Base-by-base conservation (phyloP, 192 early-diverging fungal species). In the Pilobolus umbonatus region DNA sequence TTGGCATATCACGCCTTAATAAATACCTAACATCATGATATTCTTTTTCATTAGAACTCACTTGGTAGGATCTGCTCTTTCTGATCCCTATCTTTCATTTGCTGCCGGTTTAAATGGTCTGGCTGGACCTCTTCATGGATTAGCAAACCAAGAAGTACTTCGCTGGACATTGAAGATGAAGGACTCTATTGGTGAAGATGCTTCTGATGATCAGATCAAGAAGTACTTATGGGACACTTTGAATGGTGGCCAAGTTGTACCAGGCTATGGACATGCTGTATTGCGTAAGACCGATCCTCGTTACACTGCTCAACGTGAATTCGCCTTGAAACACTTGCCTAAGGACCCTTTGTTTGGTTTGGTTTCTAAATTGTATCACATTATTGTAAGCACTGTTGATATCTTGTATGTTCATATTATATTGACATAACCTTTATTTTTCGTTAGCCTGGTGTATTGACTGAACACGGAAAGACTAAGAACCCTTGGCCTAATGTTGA, bases 401-500 rank as follows among this genome's bases (percentile, higher is more conserved):
- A n/a, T n/a, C n/a, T n/a, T n/a, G n/a, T n/a, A n/a, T n/a, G n/a
- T n/a, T n/a, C n/a, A n/a, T n/a, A n/a, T n/a, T n/a, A n/a, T n/a
- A n/a, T n/a, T n/a, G n/a, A n/a, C n/a, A n/a, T n/a, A n/a, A n/a
- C 11, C 5, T 44, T n/a, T 44, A 4, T n/a, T 47, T 47, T 12
- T 2, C 36, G 9, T 38, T 47, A 47, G 45, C 96, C 96, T 9
- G 89, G 86, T 49, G 91, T 97, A 40, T 81, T 99, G 42, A 92
- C 87, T 54, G 92, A 99, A 81, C 96, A 99, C 78, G 96, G 96
- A 62, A 99, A 97, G 88, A 97, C 94, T 85, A 97, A 96, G 89
- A 99, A 99, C 89, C 96, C 96, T 56, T 99, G 91, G 91, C 96
- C 96, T 75, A 99, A 99, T 77, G 94, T 99, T 40, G 96, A 99